A percentile compares a stretch with the other conserved stretches of the same genome.
Conservation (phyloP, 2,329 filamentous ascomycete species). For the Thielaviopsis ethacetica region DNA sequence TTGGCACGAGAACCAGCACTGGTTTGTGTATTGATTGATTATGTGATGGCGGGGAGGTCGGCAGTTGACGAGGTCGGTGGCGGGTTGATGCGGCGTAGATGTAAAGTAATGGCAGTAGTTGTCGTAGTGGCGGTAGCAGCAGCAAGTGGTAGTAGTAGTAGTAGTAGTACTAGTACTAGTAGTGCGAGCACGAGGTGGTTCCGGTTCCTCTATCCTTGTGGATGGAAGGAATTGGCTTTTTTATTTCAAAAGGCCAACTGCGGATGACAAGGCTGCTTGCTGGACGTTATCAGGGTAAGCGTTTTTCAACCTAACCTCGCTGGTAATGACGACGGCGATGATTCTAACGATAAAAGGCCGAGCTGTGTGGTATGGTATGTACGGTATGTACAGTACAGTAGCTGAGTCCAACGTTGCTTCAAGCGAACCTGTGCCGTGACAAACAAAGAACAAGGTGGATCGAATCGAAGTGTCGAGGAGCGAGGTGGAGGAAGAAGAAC, state of each 20-base stretch:
- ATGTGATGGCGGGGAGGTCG: not conserved
- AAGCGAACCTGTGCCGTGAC: not conserved
- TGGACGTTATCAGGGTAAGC: not conserved
- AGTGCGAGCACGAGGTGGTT: no score
- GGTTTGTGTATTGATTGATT: not conserved
- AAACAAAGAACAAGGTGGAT: not conserved
- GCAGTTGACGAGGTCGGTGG: not conserved
- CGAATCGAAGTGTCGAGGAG: not conserved
- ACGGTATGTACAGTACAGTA: no score
- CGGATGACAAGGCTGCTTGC: not conserved
- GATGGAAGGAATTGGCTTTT: not conserved
- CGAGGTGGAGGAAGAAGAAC: not conserved
- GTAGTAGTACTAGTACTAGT: no score
- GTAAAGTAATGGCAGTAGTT: not conserved
- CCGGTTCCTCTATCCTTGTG: not conserved
- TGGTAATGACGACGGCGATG: not conserved
- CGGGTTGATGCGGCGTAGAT: not conserved
- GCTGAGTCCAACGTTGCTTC: not conserved
- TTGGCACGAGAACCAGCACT: not conserved
- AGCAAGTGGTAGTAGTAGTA: no score
- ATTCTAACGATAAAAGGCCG: not conserved
- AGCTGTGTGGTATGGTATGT: not conserved
- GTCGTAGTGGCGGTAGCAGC: no score
- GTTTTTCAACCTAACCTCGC: not conserved
- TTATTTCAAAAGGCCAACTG: not conserved